A percentile compares a stretch with the other conserved stretches of the same genome.
phyloP scores from a whole-genome alignment of 2,329 filamentous ascomycete species.

The Cladophialophora immunda region DNA sequence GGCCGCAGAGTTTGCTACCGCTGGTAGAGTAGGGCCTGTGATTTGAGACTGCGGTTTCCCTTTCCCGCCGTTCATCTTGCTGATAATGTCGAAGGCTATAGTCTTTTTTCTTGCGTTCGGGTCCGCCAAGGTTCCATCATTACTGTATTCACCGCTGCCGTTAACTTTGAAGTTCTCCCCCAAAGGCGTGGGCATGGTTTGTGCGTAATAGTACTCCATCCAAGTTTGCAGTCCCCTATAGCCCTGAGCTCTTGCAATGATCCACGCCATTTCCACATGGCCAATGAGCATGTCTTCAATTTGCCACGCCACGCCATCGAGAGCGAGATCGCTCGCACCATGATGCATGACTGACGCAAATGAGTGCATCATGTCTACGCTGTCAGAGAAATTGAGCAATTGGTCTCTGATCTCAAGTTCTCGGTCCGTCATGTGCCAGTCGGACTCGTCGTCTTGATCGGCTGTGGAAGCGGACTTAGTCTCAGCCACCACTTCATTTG shows the following conservation, averaged over 20 bases:
- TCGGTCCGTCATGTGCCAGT: slow-evolving; percentile 11
- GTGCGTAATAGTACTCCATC: slow-evolving; percentile 27
- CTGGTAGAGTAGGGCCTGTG: neutral
- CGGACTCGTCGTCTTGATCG: neutral
- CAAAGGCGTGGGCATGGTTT: slow-evolving; percentile 10
- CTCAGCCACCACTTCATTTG: neutral
- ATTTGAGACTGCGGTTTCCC: slow-evolving; percentile 3
- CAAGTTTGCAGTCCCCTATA: slow-evolving; percentile 32
- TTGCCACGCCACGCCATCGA: slow-evolving; percentile 29
- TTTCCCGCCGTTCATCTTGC: slow-evolving; percentile 1
- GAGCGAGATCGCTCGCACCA: slow-evolving; percentile 10
- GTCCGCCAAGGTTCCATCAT: neutral
- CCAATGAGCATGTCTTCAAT: slow-evolving; percentile 30
- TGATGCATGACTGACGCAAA: neutral
- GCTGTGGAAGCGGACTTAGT: neutral
- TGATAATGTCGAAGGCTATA: slow-evolving; percentile 6
- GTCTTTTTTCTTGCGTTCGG: slow-evolving; percentile 2
- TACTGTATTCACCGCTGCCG: slow-evolving; percentile 9
- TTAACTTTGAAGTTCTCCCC: slow-evolving; percentile 12
- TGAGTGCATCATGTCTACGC: slow-evolving; percentile 21
- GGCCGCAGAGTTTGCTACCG: neutral
- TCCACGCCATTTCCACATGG: slow-evolving; percentile 32
- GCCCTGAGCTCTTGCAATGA: slow-evolving; percentile 29
- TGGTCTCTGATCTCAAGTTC: slow-evolving; percentile 26
- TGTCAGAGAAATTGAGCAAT: slow-evolving; percentile 27